A percentile compares a stretch with the other conserved stretches of the same genome.
Evolutionary conservation across 2,329 filamentous ascomycete species (phyloP).

Genomic region (Sporothrix brasiliensis): DNA sequence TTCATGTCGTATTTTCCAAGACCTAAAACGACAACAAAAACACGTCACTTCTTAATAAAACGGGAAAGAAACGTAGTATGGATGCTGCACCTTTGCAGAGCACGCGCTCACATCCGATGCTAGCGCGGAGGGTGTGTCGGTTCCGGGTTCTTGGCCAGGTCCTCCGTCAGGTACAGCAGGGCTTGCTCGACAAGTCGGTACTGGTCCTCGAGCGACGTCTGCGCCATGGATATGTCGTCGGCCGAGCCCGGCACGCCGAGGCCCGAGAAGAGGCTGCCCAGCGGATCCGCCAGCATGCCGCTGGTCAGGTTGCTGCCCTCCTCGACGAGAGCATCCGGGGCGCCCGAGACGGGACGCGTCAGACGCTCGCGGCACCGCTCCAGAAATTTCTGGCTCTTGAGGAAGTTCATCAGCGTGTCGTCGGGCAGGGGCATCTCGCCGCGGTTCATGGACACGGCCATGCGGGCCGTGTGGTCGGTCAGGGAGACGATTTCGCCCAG

Average conservation of each 20-base stretch:
- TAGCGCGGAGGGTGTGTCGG: slow-evolving; percentile 31
- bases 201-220: slow-evolving; percentile 36
- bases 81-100: neutral
- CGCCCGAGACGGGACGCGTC: slow-evolving; percentile 25
- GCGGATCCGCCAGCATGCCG: slow-evolving; percentile 32
- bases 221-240: neutral
- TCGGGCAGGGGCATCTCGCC: slow-evolving; percentile 37
- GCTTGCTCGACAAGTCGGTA: slow-evolving; percentile 37
- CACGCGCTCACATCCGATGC: neutral
- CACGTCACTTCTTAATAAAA: neutral
- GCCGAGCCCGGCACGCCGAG: slow-evolving; percentile 27
- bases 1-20: too few relatives aligned
- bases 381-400: slow-evolving; percentile 36
- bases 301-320: slow-evolving; percentile 29
- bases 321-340: slow-evolving; percentile 25
- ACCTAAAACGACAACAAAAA: neutral
- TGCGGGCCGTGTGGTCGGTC: slow-evolving; percentile 49
- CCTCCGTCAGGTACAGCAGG: slow-evolving; percentile 35
- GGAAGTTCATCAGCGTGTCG: slow-evolving; percentile 35
- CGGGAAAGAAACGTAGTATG: neutral
- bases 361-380: slow-evolving; percentile 36
- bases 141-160: slow-evolving; percentile 35
- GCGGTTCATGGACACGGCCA: slow-evolving; percentile 45
- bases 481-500: slow-evolving; percentile 47
- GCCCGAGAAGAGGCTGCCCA: slow-evolving; percentile 34